Base-by-base conservation (phyloP, 768 basidiomycete genomes). In the Leucosporidium yakuticum region DNA sequence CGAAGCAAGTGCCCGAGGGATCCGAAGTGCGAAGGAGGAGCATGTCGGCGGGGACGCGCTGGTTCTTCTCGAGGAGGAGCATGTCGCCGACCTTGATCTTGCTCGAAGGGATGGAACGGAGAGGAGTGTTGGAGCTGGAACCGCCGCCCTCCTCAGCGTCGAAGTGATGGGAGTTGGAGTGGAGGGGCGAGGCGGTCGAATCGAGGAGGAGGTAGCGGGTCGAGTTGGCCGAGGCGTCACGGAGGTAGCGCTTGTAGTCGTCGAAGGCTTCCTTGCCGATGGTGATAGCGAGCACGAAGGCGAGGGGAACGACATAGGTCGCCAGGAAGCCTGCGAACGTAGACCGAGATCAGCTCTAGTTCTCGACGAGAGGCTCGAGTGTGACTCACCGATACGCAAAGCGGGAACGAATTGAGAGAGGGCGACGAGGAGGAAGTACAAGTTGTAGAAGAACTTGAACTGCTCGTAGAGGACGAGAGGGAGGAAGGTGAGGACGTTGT, bases 361-460 rank as follows among this genome's bases (percentile, higher is more conserved):
- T 1, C 21, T 20, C 5, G 14, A 6, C 21, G 31, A 29, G 20
- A 3, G 31, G 51, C 47, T 5, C 56, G 20, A 19, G 11, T 1
- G 0, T 31, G 39, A 81, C 85, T 56, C 62, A 91, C 93, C 94
- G 67, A 96, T 99, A 81, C 92, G 93, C 67, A 99, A 84, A 0
- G 93, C 89, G 20, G 96, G 96, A 23, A 99, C 81, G 77, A 99
- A 96, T 79, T 98, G 96, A 14, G 90, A 92, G 12, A 98, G 83
- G 0, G 96, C 96, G 48, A 99, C 96, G 29, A 98, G 87, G 17
- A 98, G 85, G 77, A 99, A 99, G 79, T 98, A 99, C 11, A 97
- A 83, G 77, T 98, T 99, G 86, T 96, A 98, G 82, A 99, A 99
- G 83, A 95, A 97, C 80, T 97, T 98, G 87, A 98, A 99, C 78